phyloP scores from a whole-genome alignment of 2,329 filamentous ascomycete genomes.

The Ophiostoma australiae region DNA sequence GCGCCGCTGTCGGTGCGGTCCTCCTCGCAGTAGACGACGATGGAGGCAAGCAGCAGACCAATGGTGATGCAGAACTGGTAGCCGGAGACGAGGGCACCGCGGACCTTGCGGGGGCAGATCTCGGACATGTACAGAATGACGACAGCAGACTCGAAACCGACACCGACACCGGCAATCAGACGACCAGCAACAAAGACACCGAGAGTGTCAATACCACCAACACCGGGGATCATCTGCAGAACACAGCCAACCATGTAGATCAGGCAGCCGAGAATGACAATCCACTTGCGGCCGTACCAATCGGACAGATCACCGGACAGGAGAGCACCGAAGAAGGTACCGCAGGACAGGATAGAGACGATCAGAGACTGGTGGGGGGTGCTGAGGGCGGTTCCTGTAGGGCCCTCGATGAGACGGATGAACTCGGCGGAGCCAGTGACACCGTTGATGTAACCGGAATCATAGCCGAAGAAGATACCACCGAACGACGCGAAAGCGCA shows the following conservation, averaged over 20 bases:
- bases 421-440: constrained; percentile 52
- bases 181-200: constrained; percentile 66
- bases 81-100: constrained; percentile 47
- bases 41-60: constrained; percentile 52
- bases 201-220: constrained; percentile 46
- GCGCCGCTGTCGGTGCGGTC: constrained; percentile 56
- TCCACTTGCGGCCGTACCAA: constrained; percentile 66
- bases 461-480: constrained; percentile 74
- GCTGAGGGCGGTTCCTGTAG: constrained; percentile 34
- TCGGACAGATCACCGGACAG: constrained; percentile 75
- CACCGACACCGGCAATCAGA: constrained; percentile 70
- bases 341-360: constrained; percentile 70
- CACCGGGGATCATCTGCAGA: constrained; percentile 57
- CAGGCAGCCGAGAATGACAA: constrained; percentile 64
- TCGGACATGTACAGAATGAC: constrained; percentile 86
- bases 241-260: constrained; percentile 67
- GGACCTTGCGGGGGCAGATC: constrained; percentile 66
- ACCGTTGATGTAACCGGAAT: constrained; percentile 70
- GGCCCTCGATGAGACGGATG: constrained; percentile 47
- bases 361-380: constrained; percentile 52
- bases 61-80: constrained; percentile 72
- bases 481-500: constrained; percentile 68
- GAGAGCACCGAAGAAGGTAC: constrained; percentile 74
- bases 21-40: constrained; percentile 68
- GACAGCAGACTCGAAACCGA: constrained; percentile 74